Percentiles rank a stretch among this genome's conserved stretches.
Evolutionary conservation across 345 rosid genomes (phyloP).

Genomic region (Geranium rotundifolium): DNA sequence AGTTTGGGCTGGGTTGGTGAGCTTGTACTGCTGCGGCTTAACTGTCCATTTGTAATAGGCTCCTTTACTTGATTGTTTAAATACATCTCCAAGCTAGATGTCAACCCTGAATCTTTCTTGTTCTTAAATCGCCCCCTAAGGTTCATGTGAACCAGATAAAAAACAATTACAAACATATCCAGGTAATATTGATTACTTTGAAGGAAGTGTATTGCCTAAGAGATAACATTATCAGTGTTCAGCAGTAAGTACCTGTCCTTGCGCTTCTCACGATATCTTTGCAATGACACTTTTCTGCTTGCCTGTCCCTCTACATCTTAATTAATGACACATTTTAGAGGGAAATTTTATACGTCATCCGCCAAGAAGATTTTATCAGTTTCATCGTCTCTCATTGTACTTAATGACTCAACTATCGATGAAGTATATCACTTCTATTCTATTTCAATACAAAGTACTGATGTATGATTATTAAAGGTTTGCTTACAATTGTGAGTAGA

Average conservation of each 20-base stretch:
- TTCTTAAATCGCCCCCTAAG: conserved; percentile 49
- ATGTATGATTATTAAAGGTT: too few species aligned
- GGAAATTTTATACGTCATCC: conserved; percentile 1
- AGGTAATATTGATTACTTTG: neutral
- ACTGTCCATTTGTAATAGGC: conserved; percentile 39
- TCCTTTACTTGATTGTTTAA: conserved; percentile 36
- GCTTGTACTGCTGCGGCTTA: conserved; percentile 21
- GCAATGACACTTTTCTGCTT: conserved; percentile 53
- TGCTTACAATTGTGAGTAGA: neutral
- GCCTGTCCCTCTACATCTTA: conserved; percentile 63
- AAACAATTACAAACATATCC: neutral
- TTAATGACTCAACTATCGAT: too few species aligned
- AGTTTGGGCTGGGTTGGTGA: conserved; percentile 37
- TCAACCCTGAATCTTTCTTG: conserved; percentile 38
- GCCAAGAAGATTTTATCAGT: neutral
- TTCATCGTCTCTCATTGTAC: neutral
- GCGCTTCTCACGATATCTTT: conserved; percentile 63
- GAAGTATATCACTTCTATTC: too few species aligned
- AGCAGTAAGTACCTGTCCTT: conserved; percentile 50
- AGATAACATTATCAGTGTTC: conserved; percentile 1
- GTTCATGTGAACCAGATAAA: conserved; percentile 1
- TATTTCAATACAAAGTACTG: neutral
- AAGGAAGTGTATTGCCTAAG: neutral
- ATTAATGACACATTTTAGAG: conserved; percentile 15
- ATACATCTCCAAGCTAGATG: conserved; percentile 46